Evolutionary conservation across 164 flowering plant species (phyloP).

Genomic region (Magnolia kwangsiensis): DNA sequence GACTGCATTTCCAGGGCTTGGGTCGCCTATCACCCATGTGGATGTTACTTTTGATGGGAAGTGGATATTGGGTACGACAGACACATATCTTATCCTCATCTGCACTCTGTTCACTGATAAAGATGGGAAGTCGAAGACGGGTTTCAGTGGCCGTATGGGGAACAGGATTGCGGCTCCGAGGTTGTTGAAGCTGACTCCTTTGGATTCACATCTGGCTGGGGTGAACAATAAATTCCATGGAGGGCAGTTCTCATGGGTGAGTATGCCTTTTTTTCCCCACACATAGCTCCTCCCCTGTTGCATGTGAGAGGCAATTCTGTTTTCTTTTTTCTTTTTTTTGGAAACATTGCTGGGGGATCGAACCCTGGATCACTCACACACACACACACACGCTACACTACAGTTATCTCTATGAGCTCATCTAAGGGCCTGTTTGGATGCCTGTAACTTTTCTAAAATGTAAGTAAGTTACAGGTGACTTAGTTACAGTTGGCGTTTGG

Average conservation of each 20-base stretch:
- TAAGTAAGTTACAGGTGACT: too few species aligned
- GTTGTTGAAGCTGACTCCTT: slow-evolving; percentile 80
- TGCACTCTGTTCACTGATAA: slow-evolving; percentile 84
- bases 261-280: neutral
- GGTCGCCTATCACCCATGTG: slow-evolving; percentile 90
- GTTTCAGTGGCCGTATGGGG: slow-evolving; percentile 88
- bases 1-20: slow-evolving; percentile 98
- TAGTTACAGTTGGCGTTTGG: too few species aligned
- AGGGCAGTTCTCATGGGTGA: slow-evolving; percentile 96
- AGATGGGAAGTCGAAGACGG: slow-evolving; percentile 86
- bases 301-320: too few species aligned
- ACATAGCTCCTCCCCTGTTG: too few species aligned
- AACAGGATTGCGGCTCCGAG: slow-evolving; percentile 89
- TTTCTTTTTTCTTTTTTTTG: too few species aligned
- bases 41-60: slow-evolving; percentile 99
- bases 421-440: too few species aligned
- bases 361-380: too few species aligned
- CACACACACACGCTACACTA: too few species aligned
- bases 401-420: too few species aligned
- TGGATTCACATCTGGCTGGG: slow-evolving; percentile 91
- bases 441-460: too few species aligned
- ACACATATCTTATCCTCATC: slow-evolving; percentile 80
- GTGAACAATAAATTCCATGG: slow-evolving; percentile 70
- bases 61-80: slow-evolving; percentile 96
- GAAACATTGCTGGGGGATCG: too few species aligned